These are phyloP conservation scores for Fonsecaea erecta DNA, from an alignment of 2,329 filamentous ascomycete species.

Conservation along the genomic window DNA sequence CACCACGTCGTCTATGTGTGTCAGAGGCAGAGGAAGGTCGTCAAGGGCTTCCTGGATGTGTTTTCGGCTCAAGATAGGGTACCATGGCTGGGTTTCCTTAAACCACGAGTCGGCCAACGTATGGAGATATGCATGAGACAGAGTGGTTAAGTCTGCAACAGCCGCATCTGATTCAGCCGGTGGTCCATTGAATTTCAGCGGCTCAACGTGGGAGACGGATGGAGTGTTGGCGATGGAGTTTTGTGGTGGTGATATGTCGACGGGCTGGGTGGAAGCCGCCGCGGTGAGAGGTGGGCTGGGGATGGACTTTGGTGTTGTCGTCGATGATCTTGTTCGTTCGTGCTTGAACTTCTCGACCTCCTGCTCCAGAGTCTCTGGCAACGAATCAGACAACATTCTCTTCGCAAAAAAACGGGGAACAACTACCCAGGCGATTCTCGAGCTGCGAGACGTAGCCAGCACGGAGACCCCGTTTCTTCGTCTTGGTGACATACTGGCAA, in stretches of 20 bases:
- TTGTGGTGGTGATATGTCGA: slow-evolving; percentile 12
- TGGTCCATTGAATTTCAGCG: neutral
- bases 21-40: slow-evolving; percentile 28
- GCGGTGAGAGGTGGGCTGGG: slow-evolving; percentile 7
- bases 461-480: slow-evolving; percentile 40
- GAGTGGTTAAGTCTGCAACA: slow-evolving; percentile 32
- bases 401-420: neutral
- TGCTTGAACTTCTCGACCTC: slow-evolving; percentile 35
- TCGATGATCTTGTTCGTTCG: slow-evolving; percentile 14
- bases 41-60: slow-evolving; percentile 31
- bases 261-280: slow-evolving; percentile 22
- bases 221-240: slow-evolving; percentile 17
- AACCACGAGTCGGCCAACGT: slow-evolving; percentile 44
- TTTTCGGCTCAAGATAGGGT: slow-evolving; percentile 41
- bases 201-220: slow-evolving; percentile 2
- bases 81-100: slow-evolving; percentile 46
- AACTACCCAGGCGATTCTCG: slow-evolving; percentile 43
- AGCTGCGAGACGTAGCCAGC: slow-evolving; percentile 48
- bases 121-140: slow-evolving; percentile 32
- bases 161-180: slow-evolving; percentile 31
- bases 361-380: slow-evolving; percentile 34
- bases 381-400: slow-evolving; percentile 1
- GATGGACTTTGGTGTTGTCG: slow-evolving; percentile 2
- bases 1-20: slow-evolving; percentile 34
- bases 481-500: slow-evolving; percentile 37